A percentile compares a stretch with the other conserved stretches of the same genome.
Evolutionary conservation across 2,329 filamentous ascomycete genomes (phyloP).

Genomic region (Pochonia chlamydosporia): DNA sequence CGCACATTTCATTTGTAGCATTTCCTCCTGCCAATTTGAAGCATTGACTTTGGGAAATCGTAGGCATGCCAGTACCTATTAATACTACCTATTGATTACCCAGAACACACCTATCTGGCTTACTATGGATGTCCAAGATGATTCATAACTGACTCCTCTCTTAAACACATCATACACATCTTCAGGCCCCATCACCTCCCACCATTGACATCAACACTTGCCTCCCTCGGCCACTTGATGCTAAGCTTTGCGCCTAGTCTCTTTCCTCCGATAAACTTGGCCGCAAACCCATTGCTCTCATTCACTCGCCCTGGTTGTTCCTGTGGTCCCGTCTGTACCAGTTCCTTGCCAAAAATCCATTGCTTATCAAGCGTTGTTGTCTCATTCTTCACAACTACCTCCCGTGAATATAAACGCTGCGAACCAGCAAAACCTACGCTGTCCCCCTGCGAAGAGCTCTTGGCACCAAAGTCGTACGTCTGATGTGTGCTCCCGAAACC

Average conservation of each 20-base stretch:
- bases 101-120: no score
- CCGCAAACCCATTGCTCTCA: neutral
- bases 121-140: no score
- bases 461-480: slow-evolving; percentile 46
- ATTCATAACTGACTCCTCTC: no score
- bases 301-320: neutral
- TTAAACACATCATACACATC: no score
- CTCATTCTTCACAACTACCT: slow-evolving; percentile 49
- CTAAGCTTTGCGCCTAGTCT: neutral
- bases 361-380: slow-evolving; percentile 44
- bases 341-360: slow-evolving; percentile 1
- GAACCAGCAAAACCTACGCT: slow-evolving; percentile 2
- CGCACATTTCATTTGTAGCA: no score
- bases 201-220: neutral
- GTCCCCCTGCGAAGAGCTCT: slow-evolving; percentile 5
- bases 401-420: slow-evolving; percentile 48
- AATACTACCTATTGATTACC: no score
- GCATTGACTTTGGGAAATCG: no score
- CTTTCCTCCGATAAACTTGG: neutral
- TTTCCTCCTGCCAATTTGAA: no score
- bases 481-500: slow-evolving; percentile 54
- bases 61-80: no score
- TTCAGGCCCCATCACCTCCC: no score
- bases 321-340: neutral
- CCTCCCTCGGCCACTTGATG: neutral